Evolutionary conservation across 108 stramenopile genomes (phyloP).

Genomic region (Cyclotella choctawhatcheeana): DNA sequence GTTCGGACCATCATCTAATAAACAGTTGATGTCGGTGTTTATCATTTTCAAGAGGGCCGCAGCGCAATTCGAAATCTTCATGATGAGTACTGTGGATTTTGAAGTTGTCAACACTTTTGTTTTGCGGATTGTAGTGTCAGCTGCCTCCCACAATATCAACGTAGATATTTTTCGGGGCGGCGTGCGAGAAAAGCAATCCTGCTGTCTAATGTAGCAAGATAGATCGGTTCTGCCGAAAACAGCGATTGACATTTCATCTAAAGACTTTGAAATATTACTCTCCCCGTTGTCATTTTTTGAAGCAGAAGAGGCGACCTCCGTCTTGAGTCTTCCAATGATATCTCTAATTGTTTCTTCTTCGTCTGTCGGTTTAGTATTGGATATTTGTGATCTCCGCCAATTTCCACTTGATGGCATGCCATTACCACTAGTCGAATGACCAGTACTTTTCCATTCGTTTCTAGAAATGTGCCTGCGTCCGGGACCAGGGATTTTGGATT

Average conservation of each 20-base stretch:
- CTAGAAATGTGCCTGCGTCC: not conserved
- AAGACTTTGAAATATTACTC: not conserved
- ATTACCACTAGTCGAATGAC: not conserved
- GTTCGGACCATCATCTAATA: not conserved
- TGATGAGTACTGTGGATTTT: constrained; percentile 20
- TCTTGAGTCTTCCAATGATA: not conserved
- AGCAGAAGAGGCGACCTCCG: no score
- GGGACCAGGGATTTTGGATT: not conserved
- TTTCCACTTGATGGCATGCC: not conserved
- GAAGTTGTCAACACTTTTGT: constrained; percentile 13
- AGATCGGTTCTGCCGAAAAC: not conserved
- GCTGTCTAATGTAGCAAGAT: not conserved
- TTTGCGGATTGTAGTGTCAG: constrained; percentile 17
- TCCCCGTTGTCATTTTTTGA: not conserved
- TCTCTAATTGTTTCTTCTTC: not conserved
- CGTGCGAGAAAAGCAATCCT: no score
- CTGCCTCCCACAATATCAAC: constrained; percentile 31
- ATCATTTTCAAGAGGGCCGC: constrained; percentile 25
- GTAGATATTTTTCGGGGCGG: not conserved
- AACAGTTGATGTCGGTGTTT: not conserved
- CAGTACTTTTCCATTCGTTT: no score
- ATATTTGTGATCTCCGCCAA: not conserved
- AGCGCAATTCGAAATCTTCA: constrained; percentile 17
- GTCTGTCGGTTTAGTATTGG: not conserved
- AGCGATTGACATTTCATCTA: not conserved